These are phyloP conservation scores for Teratosphaeria pseudoeucalypti DNA, from an alignment of 2,329 filamentous ascomycete genomes.

Conservation along the genomic window DNA sequence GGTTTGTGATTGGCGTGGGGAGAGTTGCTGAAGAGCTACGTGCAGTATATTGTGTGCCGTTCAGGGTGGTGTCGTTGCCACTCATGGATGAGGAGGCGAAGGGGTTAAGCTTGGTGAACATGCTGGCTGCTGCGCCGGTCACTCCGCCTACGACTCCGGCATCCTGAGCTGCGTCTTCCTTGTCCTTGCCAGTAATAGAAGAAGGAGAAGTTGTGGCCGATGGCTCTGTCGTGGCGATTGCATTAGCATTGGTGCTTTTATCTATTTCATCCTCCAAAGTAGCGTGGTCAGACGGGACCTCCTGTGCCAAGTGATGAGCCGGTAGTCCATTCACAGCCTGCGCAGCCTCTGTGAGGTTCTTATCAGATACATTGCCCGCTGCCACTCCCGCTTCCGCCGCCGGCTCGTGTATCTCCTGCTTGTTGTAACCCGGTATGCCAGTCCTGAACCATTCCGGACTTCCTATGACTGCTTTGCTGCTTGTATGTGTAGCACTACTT, in stretches of 20 bases:
- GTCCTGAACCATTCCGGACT: conserved; percentile 13
- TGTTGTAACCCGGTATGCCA: conserved; percentile 6
- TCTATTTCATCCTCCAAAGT: background rate
- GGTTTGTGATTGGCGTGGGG: background rate
- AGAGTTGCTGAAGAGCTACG: background rate
- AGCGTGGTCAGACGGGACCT: background rate
- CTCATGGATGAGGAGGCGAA: background rate
- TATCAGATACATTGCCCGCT: background rate
- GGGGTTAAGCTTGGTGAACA: background rate
- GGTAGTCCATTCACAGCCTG: background rate
- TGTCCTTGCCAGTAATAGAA: background rate
- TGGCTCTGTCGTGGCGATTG: background rate
- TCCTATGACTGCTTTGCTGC: conserved; percentile 8
- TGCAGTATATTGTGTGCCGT: background rate
- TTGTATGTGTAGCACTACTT: background rate
- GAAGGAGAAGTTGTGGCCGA: background rate
- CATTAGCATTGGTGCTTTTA: background rate
- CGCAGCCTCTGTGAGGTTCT: background rate
- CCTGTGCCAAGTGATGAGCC: background rate
- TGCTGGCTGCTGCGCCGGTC: background rate
- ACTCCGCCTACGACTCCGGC: background rate
- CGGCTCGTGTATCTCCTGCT: conserved; percentile 2
- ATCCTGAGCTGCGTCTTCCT: background rate
- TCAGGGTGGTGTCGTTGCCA: background rate
- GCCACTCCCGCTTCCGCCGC: background rate